Evolutionary conservation across 768 basidiomycete genomes (phyloP), one percentile per base, ranked within the genome.

Genomic region (Calvatia gigantea): DNA sequence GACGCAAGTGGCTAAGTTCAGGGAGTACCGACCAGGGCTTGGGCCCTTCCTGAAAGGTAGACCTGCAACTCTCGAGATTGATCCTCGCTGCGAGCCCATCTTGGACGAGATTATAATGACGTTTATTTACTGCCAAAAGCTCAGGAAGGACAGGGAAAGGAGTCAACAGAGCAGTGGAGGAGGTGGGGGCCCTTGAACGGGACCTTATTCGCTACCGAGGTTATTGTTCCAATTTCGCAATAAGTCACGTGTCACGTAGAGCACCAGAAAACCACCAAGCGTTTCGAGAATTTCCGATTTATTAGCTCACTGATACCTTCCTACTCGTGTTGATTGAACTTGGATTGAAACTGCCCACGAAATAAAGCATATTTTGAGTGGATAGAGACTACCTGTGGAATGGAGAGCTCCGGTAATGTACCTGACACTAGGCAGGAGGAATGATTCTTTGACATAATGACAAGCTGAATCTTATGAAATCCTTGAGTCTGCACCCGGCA

Each of bases 81-180:
- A 56, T 37, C 47, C 59, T 1, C 60, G 55, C 9, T 67, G 65
- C 6, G 61, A 61, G 15, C 64, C 65, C 11, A 68, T 71, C 49
- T 9, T 68, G 9, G 70, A 71, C 48, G 45, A 67, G 21, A 68
- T 73, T 35, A n/a, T 71, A 15, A 38, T 70, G 43, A 72, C 71
- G 1, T 70, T 71, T 27, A 61, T 67, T 15, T 72, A 67, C 41
- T 55, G 68, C 39, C 65, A 69, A 37, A 66, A 64, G 14, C n/a
- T 68, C 27, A 63, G 69, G 31, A 64, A 58, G 42, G 65, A 66
- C 38, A 50, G 58, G 15, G 65, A 67, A 45, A 48, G 56, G 11
- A 42, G 19, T 6, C 31, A 39, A n/a, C 19, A 33, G 29, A 38
- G 38, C 4, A 2, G 17, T 5, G 15, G 27, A 55, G 17, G 25